Base-by-base conservation (phyloP, 140 eudicot species). In the Oenanthe javanica region DNA sequence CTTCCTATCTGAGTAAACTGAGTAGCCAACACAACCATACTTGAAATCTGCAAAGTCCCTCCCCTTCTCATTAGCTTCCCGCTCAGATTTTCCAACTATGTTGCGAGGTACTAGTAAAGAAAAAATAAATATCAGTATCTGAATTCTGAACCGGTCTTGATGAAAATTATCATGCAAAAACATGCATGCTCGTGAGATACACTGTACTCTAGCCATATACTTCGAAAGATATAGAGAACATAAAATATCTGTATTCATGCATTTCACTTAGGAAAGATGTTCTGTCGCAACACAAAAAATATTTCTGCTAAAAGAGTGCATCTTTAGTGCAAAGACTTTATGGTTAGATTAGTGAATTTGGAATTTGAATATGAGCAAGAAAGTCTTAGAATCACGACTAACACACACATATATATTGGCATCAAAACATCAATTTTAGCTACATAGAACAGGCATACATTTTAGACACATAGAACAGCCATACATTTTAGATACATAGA, bases 11-110 rank as follows among this genome's bases (percentile, higher is more conserved):
- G 89, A 36, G 87, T 90, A 92, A 74, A 91, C 88, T 23, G 99
- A 95, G 83, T 92, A 95, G 79, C 99, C 99, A 82, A 87, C 86
- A 76, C 99, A 95, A 75, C 90, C 95, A 47, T 95, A 95, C 81
- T 84, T 88, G 81, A 92, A 95, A 85, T 95, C 97, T 40, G 85
- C 80, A 72, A 92, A 92, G 79, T 84, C 91, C 83, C 93, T 87
- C 54, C 89, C 97, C 84, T 88, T 89, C 84, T 90, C 91, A 45
- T 96, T 82, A 83, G 97, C 97, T 83, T 95, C 93, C 81, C 83
- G 69, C 86, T 95, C 97, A 66, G 97, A 89, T 86, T 92, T 89
- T 75, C 97, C 93, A 86, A 90, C 96, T 83, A 88, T 82, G 86
- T 89, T 85, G 76, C 80, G 86, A 71, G 97, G 96, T 49, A 86